Base-by-base conservation (phyloP, 495 filamentous ascomycete species). In the Xylaria venustula region DNA sequence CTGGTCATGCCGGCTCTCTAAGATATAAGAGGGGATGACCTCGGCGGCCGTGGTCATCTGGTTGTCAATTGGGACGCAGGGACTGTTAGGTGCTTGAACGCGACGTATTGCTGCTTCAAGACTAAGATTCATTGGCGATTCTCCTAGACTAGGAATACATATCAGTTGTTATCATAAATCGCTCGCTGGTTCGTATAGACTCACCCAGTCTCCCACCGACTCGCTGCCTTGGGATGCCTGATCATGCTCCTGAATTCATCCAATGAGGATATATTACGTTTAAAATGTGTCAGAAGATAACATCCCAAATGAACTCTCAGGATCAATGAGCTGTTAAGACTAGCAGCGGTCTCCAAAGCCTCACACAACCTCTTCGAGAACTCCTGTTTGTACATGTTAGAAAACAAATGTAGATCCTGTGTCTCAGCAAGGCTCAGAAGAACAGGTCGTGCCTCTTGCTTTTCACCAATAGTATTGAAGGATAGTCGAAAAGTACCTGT, bases 281-380 rank as follows among this genome's bases (percentile, higher is more conserved):
- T 70, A 37, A 80, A 88, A 14, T 11, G 71, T 62, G 8, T 72
- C 70, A 14, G 70, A 7, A 79, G 62, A 26, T 85, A 75, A 0
- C 75, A 72, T 0, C 87, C 88, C 44, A 90, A 80, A 32, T 80
- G 74, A 3, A 87, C 75, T 20, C 82, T 77, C 79, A 90, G 77
- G 1, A 75, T 73, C 34, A 86, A 65, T 32, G 77, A 68, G 15
- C 73, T 28, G 7, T 66, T 63, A 25, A 72, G 37, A 48, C 58
- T 49, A 17, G 67, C 60, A 12, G 73, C 64, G 28, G 58, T 64
- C 36, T 61, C 49, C 1, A 76, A 51, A 30, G 49, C 58, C 23
- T 60, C 66, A 19, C 47, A 63, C 17, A 75, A 45, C 34, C 54
- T 57, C 1, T 65, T 4, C 7, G 48, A 48, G n/a, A 75, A 58